Evolutionary conservation across 2,329 filamentous ascomycete genomes (phyloP).

Genomic region (Tricladium varicosporioides): DNA sequence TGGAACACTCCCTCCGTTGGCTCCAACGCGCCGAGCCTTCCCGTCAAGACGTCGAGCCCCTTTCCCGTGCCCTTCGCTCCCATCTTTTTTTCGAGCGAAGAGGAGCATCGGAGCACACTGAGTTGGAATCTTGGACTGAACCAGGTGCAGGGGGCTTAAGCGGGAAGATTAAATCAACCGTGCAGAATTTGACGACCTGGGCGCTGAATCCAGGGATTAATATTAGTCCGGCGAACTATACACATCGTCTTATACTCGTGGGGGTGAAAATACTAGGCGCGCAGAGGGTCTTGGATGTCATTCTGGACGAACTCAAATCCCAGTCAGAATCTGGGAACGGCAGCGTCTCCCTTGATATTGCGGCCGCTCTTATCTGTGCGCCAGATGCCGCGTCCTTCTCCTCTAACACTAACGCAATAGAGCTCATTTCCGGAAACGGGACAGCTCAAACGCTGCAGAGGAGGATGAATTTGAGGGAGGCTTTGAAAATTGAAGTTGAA

Average conservation of each 20-base stretch:
- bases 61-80: conserved; percentile 63
- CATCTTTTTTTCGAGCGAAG: conserved; percentile 58
- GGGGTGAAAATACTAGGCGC: conserved; percentile 61
- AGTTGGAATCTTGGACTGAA: conserved; percentile 66
- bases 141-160: conserved; percentile 55
- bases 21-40: conserved; percentile 66
- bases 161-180: conserved; percentile 56
- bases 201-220: conserved; percentile 54
- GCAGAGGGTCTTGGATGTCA: conserved; percentile 54
- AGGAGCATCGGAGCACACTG: conserved; percentile 59
- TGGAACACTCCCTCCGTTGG: conserved; percentile 65
- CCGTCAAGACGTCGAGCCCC: conserved; percentile 66
- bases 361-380: conserved; percentile 66
- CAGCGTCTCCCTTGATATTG: conserved; percentile 66
- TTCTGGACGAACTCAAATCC: conserved; percentile 66
- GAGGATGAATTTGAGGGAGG: conserved; percentile 32
- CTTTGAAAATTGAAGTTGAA: conserved; percentile 30
- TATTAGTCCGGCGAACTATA: conserved; percentile 63
- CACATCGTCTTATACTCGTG: conserved; percentile 66
- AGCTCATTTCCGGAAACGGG: conserved; percentile 6
- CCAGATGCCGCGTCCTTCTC: conserved; percentile 47
- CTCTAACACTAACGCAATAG: conserved; percentile 5
- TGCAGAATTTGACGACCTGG: conserved; percentile 67
- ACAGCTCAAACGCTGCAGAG: conserved; percentile 22
- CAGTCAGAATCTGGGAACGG: conserved; percentile 59